Percentiles rank a stretch among this genome's conserved stretches.
Evolutionary conservation across 2,329 filamentous ascomycete genomes (phyloP).

Genomic region (Fusarium phyllophilum): DNA sequence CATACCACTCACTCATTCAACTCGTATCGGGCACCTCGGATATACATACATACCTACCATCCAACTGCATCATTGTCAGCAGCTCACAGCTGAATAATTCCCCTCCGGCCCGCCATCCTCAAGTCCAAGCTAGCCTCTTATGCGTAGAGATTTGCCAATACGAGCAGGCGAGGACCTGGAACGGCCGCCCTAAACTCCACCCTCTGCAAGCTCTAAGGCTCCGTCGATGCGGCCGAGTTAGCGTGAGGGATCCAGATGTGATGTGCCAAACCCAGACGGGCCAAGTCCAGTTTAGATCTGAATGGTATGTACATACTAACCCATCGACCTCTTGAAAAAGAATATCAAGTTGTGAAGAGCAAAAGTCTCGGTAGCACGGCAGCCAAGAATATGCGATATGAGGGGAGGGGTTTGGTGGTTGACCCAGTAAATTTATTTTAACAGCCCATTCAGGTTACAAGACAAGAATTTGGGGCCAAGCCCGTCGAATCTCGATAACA

Average conservation of each 20-base stretch:
- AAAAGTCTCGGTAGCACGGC: slow-evolving; percentile 2
- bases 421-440: background rate
- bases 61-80: background rate
- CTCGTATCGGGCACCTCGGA: background rate
- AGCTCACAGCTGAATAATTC: background rate
- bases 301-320: background rate
- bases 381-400: background rate
- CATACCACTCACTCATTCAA: background rate
- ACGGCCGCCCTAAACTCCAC: slow-evolving; percentile 21
- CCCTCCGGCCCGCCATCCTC: slow-evolving; percentile 8
- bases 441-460: background rate
- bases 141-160: slow-evolving; percentile 33
- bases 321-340: background rate
- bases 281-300: slow-evolving; percentile 23
- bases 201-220: background rate
- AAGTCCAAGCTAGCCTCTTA: background rate
- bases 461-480: background rate
- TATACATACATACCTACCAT: background rate
- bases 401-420: background rate
- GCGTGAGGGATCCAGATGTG: background rate
- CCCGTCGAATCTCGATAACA: no score
- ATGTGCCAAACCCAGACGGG: slow-evolving; percentile 18
- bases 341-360: slow-evolving; percentile 1
- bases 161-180: slow-evolving; percentile 23
- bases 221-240: slow-evolving; percentile 19